Conservation (phyloP, 2,329 filamentous ascomycete genomes). For the Elsinoe batatas region DNA sequence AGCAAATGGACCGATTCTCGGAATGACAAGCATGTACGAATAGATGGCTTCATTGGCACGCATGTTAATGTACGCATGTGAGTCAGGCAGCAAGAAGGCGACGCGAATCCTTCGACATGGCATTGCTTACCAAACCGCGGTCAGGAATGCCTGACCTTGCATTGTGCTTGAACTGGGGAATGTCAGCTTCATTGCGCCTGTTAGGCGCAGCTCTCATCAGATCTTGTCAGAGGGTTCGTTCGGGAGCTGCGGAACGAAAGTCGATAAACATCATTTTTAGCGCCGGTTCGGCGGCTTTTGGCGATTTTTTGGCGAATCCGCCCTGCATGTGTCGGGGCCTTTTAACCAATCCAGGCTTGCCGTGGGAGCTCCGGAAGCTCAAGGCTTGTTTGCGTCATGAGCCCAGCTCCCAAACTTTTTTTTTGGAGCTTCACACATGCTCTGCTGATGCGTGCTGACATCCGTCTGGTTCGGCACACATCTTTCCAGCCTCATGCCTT, state of each 20-base stretch:
- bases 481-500: not conserved
- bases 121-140: not conserved
- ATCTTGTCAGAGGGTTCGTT: not conserved
- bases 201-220: not conserved
- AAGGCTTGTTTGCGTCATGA: not conserved
- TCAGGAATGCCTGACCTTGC: not conserved
- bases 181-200: not conserved
- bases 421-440: not conserved
- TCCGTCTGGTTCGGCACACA: not conserved
- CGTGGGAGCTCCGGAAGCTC: not conserved
- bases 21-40: not conserved
- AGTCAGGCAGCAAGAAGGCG: constrained; percentile 1
- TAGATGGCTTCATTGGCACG: not conserved
- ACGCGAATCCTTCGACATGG: not conserved
- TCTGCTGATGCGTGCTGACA: constrained; percentile 4
- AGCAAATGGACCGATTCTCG: not conserved
- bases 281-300: constrained; percentile 2
- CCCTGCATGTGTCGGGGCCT: not conserved
- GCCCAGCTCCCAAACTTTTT: not conserved
- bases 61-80: not conserved
- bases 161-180: not conserved
- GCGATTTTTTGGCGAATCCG: not conserved
- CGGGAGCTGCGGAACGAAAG: not conserved
- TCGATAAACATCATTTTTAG: constrained; percentile 5
- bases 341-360: not conserved